Percentiles rank a stretch among this genome's conserved stretches.
Conservation (phyloP, 805 yeast genomes). For the Saccharomyces jurei region DNA sequence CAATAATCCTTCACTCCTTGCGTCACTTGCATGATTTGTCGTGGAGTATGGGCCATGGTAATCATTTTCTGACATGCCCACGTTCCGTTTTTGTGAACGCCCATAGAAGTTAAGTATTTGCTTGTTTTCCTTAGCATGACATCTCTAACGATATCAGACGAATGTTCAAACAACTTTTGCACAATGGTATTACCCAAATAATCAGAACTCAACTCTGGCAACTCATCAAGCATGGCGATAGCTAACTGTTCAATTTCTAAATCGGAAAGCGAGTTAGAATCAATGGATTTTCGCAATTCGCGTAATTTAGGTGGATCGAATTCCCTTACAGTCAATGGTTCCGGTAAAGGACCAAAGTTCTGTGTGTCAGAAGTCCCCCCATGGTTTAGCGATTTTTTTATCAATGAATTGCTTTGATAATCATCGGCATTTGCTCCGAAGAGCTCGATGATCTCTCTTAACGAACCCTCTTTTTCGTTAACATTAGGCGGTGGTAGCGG, state of each 20-base stretch:
- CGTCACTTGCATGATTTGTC: slow-evolving; percentile 58
- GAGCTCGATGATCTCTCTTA: slow-evolving; percentile 17
- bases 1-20: slow-evolving; percentile 70
- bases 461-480: slow-evolving; percentile 8
- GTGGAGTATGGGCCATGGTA: slow-evolving; percentile 55
- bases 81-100: slow-evolving; percentile 95
- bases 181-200: slow-evolving; percentile 93
- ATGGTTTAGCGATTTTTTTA: slow-evolving; percentile 38
- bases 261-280: slow-evolving; percentile 43
- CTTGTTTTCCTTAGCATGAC: slow-evolving; percentile 71
- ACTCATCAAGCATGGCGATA: slow-evolving; percentile 74
- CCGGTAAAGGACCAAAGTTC: slow-evolving; percentile 70
- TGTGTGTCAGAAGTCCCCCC: slow-evolving; percentile 38
- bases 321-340: slow-evolving; percentile 53
- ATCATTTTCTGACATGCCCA: slow-evolving; percentile 98
- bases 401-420: slow-evolving; percentile 35
- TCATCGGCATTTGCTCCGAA: slow-evolving; percentile 20
- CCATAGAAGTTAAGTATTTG: slow-evolving; percentile 80
- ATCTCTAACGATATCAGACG: slow-evolving; percentile 64
- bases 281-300: slow-evolving; percentile 73
- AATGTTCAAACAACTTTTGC: slow-evolving; percentile 74
- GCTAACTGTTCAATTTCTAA: slow-evolving; percentile 75
- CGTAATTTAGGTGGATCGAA: slow-evolving; percentile 85
- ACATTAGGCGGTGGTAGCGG: slow-evolving; percentile 28
- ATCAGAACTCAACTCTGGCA: slow-evolving; percentile 86